A percentile compares a stretch with the other conserved stretches of the same genome.
phyloP scores from a whole-genome alignment of 352 stramenopile species.

The Phytophthora rubi region DNA sequence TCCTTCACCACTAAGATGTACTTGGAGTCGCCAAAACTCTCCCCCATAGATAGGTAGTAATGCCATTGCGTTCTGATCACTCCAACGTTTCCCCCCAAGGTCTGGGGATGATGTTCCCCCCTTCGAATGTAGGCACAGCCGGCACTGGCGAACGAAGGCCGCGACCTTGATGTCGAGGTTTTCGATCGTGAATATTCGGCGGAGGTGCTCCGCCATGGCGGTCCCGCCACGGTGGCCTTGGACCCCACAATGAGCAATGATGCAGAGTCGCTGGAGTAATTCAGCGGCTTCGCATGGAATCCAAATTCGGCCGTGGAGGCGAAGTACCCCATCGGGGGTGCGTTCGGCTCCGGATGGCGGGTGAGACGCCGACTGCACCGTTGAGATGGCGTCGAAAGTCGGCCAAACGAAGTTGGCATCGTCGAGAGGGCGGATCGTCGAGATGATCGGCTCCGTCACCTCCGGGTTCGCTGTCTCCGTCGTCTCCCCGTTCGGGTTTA shows the following conservation, averaged over 20 bases:
- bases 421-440: too few relatives aligned
- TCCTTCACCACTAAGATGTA: slow-evolving; percentile 39
- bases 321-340: neutral
- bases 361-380: neutral
- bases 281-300: neutral
- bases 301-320: neutral
- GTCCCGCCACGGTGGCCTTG: neutral
- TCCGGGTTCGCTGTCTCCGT: too few relatives aligned
- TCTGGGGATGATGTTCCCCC: neutral
- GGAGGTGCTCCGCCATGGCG: neutral
- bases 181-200: neutral
- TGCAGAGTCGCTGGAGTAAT: neutral
- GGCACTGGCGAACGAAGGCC: neutral
- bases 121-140: neutral
- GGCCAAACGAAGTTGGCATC: too few relatives aligned
- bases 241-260: neutral
- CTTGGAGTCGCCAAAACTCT: neutral
- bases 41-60: neutral
- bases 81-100: neutral
- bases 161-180: neutral
- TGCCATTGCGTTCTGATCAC: slow-evolving; percentile 3
- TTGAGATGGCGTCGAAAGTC: neutral
- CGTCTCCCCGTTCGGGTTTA: too few relatives aligned
- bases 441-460: too few relatives aligned
- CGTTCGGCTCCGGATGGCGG: neutral